Percentiles rank a stretch among this genome's conserved stretches.
Conservation (phyloP, 1,284 basidiomycete genomes). For the Rhodotorula sp. region DNA sequence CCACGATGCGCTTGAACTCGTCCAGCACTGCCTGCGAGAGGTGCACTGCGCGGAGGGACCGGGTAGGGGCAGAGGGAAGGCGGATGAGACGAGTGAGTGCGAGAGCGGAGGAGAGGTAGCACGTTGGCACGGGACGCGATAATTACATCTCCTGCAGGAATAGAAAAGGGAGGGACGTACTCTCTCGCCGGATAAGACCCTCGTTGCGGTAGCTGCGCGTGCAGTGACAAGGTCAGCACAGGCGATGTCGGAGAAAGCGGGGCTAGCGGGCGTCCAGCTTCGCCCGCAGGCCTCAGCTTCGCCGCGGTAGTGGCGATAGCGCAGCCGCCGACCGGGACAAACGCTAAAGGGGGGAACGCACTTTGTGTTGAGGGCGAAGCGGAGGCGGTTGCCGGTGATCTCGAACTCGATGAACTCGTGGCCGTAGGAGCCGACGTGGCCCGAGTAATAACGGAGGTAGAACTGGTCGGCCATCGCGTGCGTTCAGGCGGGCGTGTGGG, state of each 20-base stretch:
- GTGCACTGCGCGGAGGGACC: conserved; percentile 70
- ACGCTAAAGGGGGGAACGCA: conserved; percentile 11
- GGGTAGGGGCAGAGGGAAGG: too few relatives aligned
- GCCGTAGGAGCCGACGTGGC: conserved; percentile 92
- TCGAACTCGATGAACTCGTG: conserved; percentile 99
- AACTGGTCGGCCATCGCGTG: conserved; percentile 34
- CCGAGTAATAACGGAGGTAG: conserved; percentile 59
- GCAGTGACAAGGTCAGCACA: too few relatives aligned
- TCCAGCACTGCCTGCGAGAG: conserved; percentile 86
- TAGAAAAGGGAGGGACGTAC: conserved; percentile 58
- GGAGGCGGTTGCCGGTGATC: conserved; percentile 90
- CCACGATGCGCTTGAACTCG: conserved; percentile 92
- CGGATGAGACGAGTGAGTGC: too few relatives aligned
- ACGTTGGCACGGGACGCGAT: too few relatives aligned
- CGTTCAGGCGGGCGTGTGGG: not conserved
- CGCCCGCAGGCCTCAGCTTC: too few relatives aligned
- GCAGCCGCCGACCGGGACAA: too few relatives aligned
- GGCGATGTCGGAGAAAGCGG: too few relatives aligned
- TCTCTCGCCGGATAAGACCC: conserved; percentile 95
- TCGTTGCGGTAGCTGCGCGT: conserved; percentile 78
- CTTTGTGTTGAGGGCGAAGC: conserved; percentile 99
- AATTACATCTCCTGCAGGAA: too few relatives aligned
- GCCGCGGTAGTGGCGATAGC: too few relatives aligned
- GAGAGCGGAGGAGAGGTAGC: too few relatives aligned
- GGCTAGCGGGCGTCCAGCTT: too few relatives aligned